phyloP scores from a whole-genome alignment of 2,329 filamentous ascomycete genomes.

The Claviceps lovelessii region DNA sequence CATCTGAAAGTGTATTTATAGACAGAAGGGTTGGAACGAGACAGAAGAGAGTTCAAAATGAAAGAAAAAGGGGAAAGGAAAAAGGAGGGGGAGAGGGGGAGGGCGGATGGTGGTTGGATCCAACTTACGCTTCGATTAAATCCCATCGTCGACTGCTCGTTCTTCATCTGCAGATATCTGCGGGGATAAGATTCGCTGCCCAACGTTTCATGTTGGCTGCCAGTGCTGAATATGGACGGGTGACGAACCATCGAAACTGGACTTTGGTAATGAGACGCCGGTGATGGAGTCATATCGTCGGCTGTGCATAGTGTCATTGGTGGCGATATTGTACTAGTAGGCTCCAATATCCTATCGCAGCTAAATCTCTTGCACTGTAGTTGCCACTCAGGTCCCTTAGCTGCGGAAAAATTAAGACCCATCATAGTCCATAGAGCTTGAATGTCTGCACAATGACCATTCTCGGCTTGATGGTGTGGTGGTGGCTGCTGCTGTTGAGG shows the following conservation, averaged over 20 bases:
- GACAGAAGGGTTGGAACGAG: no score
- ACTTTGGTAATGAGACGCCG: not conserved
- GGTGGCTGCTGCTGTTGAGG: not conserved
- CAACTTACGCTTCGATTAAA: not conserved
- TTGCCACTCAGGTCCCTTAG: not conserved
- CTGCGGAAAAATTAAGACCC: not conserved
- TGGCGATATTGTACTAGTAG: no score
- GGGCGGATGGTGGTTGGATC: no score
- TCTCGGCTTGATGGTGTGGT: not conserved
- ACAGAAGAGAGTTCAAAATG: no score
- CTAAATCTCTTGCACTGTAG: not conserved
- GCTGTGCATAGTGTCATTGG: not conserved
- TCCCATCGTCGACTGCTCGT: not conserved
- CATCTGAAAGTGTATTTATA: no score
- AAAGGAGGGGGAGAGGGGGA: no score
- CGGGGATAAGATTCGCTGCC: not conserved
- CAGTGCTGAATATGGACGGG: not conserved
- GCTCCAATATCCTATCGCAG: not conserved
- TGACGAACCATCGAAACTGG: not conserved
- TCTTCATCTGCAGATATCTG: not conserved
- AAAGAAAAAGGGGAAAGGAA: no score
- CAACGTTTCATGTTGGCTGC: not conserved
- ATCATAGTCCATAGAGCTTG: not conserved
- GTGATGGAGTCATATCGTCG: not conserved
- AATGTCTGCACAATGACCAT: not conserved